Base-by-base conservation (phyloP, 1,284 basidiomycete genomes). In the Chalciporus sp. region DNA sequence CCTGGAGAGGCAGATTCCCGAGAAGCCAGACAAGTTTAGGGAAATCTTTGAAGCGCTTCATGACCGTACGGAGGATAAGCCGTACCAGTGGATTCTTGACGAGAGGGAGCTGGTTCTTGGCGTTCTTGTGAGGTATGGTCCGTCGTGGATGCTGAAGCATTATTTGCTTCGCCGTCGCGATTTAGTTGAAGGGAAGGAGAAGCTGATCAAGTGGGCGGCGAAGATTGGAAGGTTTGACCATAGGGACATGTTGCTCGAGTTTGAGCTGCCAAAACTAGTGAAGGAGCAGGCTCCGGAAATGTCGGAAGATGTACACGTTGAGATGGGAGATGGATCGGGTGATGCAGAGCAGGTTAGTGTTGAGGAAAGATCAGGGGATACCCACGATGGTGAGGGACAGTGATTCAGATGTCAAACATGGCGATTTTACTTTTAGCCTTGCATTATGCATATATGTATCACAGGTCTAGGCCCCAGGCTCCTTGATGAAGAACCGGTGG, bases 71-170 rank as follows among this genome's bases (percentile, higher is more conserved):
- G 64, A 64, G 20, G 60, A 52, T 17, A 59, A 46, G 2, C 60
- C 50, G 16, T 67, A 61, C 59, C 64, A 58, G 35, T 70, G 66
- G 68, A 56, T 70, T 31, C 51, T 63, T 8, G 57, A 61, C 40
- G 66, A 68, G 49, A 61, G 57, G 31, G 68, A 66, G 20, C 33
- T 70, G 19, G 66, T 48, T 26, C 64, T 70, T 4, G 47, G 45
- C 16, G 11, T 70, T 27, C 60, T 70, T 10, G 49, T 70, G 33
- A 55, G 64, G 26, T 65, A 57, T 33, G 60, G 53, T 33, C 60
- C 42, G 1, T 58, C 65, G n/a, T 70, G 66, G 65, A 68, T 70
- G 68, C 56, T 69, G 39, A 56, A 61, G 41, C 62, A 60, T 1
- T 68, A 67, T 47, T 45, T 70, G 29, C 33, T 58, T 49, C 66